phyloP scores from a whole-genome alignment of 495 filamentous ascomycete genomes.

The Penicillium argentinense region DNA sequence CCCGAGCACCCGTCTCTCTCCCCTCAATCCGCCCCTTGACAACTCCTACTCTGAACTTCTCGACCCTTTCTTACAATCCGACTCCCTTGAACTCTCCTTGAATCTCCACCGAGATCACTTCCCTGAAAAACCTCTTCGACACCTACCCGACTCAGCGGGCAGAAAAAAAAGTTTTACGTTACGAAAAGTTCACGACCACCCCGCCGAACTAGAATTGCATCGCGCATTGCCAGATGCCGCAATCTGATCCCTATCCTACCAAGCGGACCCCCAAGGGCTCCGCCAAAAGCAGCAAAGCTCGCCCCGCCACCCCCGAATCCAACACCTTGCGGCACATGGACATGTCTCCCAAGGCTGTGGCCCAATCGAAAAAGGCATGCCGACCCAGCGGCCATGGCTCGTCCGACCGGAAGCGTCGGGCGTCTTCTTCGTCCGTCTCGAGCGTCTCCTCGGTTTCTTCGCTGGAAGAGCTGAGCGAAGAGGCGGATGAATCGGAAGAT shows the following conservation, averaged over 20 bases:
- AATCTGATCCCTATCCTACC: constrained; percentile 26
- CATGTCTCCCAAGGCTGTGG: constrained; percentile 19
- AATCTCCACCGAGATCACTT: too few relatives aligned
- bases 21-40: constrained; percentile 7
- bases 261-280: constrained; percentile 32
- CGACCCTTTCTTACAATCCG: too few relatives aligned
- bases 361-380: constrained; percentile 27
- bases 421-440: constrained; percentile 42
- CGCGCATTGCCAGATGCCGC: too few relatives aligned
- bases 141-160: background rate
- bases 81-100: background rate
- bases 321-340: constrained; percentile 19
- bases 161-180: constrained; percentile 3
- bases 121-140: background rate
- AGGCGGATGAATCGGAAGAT: constrained; percentile 45
- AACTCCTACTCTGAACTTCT: background rate
- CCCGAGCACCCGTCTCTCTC: constrained; percentile 1
- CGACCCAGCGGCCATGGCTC: constrained; percentile 18
- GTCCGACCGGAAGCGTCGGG: constrained; percentile 38
- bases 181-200: too few relatives aligned
- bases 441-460: constrained; percentile 46
- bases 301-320: constrained; percentile 24
- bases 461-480: constrained; percentile 39
- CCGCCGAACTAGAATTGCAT: too few relatives aligned
- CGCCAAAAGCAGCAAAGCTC: constrained; percentile 24